These are phyloP conservation scores for Globisporangium perplexum DNA, from an alignment of 352 stramenopile species.

Conservation along the genomic window DNA sequence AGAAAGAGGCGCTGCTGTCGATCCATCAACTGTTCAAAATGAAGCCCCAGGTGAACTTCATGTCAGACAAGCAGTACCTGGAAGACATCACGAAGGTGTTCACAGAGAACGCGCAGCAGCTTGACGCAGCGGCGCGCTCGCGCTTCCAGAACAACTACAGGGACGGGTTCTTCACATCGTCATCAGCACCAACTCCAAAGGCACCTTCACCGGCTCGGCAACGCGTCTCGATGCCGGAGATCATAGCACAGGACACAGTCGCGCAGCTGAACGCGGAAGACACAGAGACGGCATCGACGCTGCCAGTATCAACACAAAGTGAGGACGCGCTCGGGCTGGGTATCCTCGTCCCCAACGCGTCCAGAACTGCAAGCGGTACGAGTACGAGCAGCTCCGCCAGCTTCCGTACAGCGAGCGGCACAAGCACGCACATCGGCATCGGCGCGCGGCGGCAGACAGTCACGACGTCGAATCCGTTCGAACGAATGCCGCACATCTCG, in stretches of 20 bases:
- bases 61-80: constrained; percentile 57
- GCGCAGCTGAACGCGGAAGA: not conserved
- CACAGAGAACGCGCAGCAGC: constrained; percentile 26
- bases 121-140: constrained; percentile 4
- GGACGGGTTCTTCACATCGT: constrained; percentile 3
- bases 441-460: constrained; percentile 28
- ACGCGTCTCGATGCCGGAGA: constrained; percentile 15
- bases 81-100: constrained; percentile 64
- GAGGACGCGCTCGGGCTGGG: not conserved
- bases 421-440: constrained; percentile 16
- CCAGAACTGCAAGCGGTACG: constrained; percentile 17
- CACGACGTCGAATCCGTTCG: constrained; percentile 15
- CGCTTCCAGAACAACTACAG: not conserved
- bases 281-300: not conserved
- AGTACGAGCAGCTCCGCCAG: constrained; percentile 2
- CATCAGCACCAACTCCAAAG: not conserved
- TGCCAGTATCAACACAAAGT: not conserved
- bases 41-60: constrained; percentile 55
- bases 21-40: constrained; percentile 71
- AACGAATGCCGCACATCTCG: constrained; percentile 6
- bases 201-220: constrained; percentile 8
- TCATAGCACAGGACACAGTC: constrained; percentile 6
- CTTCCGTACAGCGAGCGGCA: constrained; percentile 17
- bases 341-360: not conserved
- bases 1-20: constrained; percentile 53